These are phyloP conservation scores for Vitis vinifera DNA, from an alignment of 164 flowering plant genomes.

Conservation along the genomic window ASM3070453v1 NC_081815.1:2097501-2098000, in stretches of 20 bases:
- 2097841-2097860: slow-evolving; percentile 5
- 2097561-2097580: slow-evolving; percentile 56
- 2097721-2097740: slow-evolving; percentile 25
- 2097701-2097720: slow-evolving; percentile 81
- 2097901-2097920: neutral
- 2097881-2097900: neutral
- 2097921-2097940: neutral
- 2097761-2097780: slow-evolving; percentile 64
- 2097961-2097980: slow-evolving; percentile 2
- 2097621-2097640: slow-evolving; percentile 67
- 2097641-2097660: slow-evolving; percentile 65
- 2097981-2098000: neutral
- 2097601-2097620: slow-evolving; percentile 56
- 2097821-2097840: slow-evolving; percentile 62
- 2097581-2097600: slow-evolving; percentile 53
- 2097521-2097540: slow-evolving; percentile 88
- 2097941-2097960: neutral
- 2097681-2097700: slow-evolving; percentile 57
- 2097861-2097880: neutral
- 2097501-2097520: slow-evolving; percentile 72
- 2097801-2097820: slow-evolving; percentile 61
- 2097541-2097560: slow-evolving; percentile 84
- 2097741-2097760: slow-evolving; percentile 43
- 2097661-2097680: slow-evolving; percentile 62
- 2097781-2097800: slow-evolving; percentile 68